Conservation (phyloP, 208 protist species). For the Crithidia brevicula region DNA sequence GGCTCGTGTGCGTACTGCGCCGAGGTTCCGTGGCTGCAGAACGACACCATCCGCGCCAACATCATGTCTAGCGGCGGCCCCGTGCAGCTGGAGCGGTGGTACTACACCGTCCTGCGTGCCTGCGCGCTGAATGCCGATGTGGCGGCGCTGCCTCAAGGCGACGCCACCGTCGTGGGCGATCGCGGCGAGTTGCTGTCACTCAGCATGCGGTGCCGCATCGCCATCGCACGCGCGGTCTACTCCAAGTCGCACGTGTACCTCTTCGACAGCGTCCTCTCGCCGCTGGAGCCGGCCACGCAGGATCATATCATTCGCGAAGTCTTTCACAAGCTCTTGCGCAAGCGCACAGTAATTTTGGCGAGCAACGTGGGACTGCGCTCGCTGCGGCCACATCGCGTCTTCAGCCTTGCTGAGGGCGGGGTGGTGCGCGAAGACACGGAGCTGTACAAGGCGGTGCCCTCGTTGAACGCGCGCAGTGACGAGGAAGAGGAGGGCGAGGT, state of each 20-base stretch:
- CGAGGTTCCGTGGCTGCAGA: slow-evolving; percentile 90
- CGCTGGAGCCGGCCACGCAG: slow-evolving; percentile 84
- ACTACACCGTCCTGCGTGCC: slow-evolving; percentile 56
- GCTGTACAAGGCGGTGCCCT: slow-evolving; percentile 38
- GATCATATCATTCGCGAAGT: slow-evolving; percentile 64
- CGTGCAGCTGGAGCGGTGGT: slow-evolving; percentile 53
- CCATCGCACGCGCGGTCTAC: slow-evolving; percentile 85
- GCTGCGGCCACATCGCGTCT: slow-evolving; percentile 61
- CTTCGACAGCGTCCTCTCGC: slow-evolving; percentile 90
- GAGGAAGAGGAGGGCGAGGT: slow-evolving; percentile 7
- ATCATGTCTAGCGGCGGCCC: slow-evolving; percentile 76
- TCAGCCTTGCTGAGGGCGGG: slow-evolving; percentile 55
- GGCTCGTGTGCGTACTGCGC: slow-evolving; percentile 75
- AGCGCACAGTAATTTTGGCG: slow-evolving; percentile 80
- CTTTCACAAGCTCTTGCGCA: slow-evolving; percentile 69
- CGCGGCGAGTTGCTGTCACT: slow-evolving; percentile 69
- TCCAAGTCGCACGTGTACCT: slow-evolving; percentile 81
- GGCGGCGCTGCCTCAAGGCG: slow-evolving; percentile 61
- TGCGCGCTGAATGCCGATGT: slow-evolving; percentile 87
- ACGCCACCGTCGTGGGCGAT: slow-evolving; percentile 86
- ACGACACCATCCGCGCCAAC: slow-evolving; percentile 93
- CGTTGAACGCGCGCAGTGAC: slow-evolving; percentile 24
- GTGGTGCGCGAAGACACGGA: slow-evolving; percentile 53
- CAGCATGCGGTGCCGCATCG: slow-evolving; percentile 80
- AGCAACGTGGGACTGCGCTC: slow-evolving; percentile 63